A percentile compares a stretch with the other conserved stretches of the same genome.
Conservation (phyloP, 768 basidiomycete genomes). For the Pleurotus cornucopiae region DNA sequence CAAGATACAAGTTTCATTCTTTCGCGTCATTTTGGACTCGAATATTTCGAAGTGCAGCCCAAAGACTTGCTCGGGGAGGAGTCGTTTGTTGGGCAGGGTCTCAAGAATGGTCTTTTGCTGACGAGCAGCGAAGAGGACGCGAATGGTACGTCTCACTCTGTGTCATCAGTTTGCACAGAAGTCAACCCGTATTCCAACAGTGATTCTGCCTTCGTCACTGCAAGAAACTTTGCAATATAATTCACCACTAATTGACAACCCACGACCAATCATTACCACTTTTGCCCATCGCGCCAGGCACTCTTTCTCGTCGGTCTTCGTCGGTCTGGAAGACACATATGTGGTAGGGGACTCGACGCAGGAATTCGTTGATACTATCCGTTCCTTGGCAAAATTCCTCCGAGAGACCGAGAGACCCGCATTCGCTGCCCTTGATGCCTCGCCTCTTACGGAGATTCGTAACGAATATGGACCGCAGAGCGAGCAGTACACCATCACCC, state of each 20-base stretch:
- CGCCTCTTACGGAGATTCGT: conserved; percentile 45
- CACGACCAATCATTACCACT: conserved; percentile 50
- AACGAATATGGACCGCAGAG: conserved; percentile 43
- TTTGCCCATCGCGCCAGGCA: conserved; percentile 56
- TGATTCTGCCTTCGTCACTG: conserved; percentile 51
- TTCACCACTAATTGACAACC: conserved; percentile 27
- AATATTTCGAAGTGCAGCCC: conserved; percentile 48
- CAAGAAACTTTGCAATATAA: conserved; percentile 42
- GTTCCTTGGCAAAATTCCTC: conserved; percentile 47
- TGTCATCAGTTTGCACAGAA: conserved; percentile 7
- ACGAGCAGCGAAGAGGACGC: conserved; percentile 53
- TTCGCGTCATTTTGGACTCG: conserved; percentile 69
- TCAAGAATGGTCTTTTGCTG: conserved; percentile 46
- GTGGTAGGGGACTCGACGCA: conserved; percentile 18
- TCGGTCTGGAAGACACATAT: conserved; percentile 14
- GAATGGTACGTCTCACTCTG: conserved; percentile 34
- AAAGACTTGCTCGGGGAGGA: conserved; percentile 28
- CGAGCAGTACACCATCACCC: conserved; percentile 48
- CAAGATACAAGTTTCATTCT: conserved; percentile 57
- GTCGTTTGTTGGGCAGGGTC: conserved; percentile 54
- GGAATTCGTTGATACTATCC: conserved; percentile 38
- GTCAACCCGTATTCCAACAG: conserved; percentile 26
- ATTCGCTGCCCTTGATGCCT: conserved; percentile 64
- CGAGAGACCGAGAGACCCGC: conserved; percentile 41
- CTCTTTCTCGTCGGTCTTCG: conserved; percentile 51